Base-by-base conservation (phyloP, 495 filamentous ascomycete genomes). In the Haplographium delicatum region DNA sequence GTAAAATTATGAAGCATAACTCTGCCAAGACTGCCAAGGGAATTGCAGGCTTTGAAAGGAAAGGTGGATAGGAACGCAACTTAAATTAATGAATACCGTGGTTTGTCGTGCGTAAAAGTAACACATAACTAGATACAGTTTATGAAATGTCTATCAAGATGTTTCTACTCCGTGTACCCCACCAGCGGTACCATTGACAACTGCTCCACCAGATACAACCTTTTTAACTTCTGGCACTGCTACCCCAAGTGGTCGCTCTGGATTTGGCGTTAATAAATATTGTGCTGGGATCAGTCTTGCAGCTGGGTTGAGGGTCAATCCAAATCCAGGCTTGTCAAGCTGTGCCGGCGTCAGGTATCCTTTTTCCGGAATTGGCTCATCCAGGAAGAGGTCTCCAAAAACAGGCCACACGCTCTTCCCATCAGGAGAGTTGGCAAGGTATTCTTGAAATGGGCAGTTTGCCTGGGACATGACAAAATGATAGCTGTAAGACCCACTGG, bases 361-460 rank as follows among this genome's bases (percentile, higher is more conserved):
- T 42, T 89, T 80, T 8, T 71, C 79, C 1, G 90, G 90, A 45
- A 95, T 89, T 10, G 90, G 89, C 69, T 96, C 90, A 66, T 96
- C 89, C 27, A 87, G 50, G 67, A 95, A 96, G 41, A 96, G 72
- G 53, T 93, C 86, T 20, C 90, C 90, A 67, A 96, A 96, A 10
- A 96, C 90, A 2, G 90, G 90, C 54, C 86, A 68, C 25, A 96
- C 89, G 27, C 79, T 85, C 72, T 89, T 87, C 25, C 90, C 90
- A 55, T 95, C 90, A 0, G 90, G 75, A 0, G 87, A 93, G 66
- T 95, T 95, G 56, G 89, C 88, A 8, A 96, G 78, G 57, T 96
- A 95, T 68, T 96, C 90, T 66, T 95, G 88, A 74, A 95, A 96
- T 16, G 90, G 90, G 31, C 84, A 84, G 69, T 95, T 95, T 16